These are phyloP conservation scores for Neckera pumila DNA, from an alignment of 225 moss, liverwort and hornwort genomes.

Conservation along the genomic window DNA sequence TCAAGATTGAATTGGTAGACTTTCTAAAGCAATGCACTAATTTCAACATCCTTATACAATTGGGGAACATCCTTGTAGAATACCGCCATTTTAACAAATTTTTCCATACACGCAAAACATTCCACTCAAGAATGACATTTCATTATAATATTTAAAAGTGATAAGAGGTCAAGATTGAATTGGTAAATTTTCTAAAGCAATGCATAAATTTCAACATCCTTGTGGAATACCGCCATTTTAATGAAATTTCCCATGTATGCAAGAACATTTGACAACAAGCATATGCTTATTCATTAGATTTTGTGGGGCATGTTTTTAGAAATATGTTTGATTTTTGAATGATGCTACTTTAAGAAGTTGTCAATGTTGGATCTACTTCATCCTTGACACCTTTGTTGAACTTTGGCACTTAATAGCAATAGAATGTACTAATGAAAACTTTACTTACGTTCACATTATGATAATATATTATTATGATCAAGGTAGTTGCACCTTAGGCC, in stretches of 20 bases:
- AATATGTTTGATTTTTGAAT: too few relatives aligned
- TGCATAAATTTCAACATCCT: background rate
- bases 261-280: background rate
- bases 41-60: background rate
- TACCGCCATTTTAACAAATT: too few relatives aligned
- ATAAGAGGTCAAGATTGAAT: background rate
- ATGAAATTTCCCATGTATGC: too few relatives aligned
- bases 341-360: too few relatives aligned
- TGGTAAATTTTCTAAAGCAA: background rate
- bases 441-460: too few relatives aligned
- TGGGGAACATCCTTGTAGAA: too few relatives aligned
- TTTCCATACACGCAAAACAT: accelerated
- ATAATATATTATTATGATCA: too few relatives aligned
- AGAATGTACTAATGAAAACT: too few relatives aligned
- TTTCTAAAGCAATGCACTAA: background rate
- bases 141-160: background rate
- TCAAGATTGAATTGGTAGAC: background rate
- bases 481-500: accelerated
- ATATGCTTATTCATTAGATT: background rate
- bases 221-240: too few relatives aligned
- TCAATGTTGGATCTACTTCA: too few relatives aligned
- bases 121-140: background rate
- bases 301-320: background rate
- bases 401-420: too few relatives aligned
- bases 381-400: too few relatives aligned